A percentile compares a stretch with the other conserved stretches of the same genome.
Conservation (phyloP, 2,329 filamentous ascomycete genomes). For the Cytospora mali region DNA sequence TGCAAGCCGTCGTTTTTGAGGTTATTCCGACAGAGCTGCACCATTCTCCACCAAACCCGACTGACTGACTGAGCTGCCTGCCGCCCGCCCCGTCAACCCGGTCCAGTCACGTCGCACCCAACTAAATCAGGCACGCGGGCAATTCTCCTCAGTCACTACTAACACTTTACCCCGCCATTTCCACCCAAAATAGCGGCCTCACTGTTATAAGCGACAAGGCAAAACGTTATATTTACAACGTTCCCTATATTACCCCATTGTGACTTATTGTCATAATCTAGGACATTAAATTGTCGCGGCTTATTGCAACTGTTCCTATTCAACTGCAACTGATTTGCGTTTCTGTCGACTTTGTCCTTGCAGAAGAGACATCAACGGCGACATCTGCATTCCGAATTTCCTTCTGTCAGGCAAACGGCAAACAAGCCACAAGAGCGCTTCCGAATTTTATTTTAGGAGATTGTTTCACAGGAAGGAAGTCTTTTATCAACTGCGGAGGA, state of each 20-base stretch:
- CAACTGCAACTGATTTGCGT: slow-evolving; percentile 1
- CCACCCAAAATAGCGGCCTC: slow-evolving; percentile 4
- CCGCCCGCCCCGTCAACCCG: slow-evolving; percentile 15
- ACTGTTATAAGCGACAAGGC: slow-evolving; percentile 19
- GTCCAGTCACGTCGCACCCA: slow-evolving; percentile 3
- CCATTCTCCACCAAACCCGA: slow-evolving; percentile 28
- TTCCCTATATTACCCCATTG: not conserved
- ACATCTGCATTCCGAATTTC: not conserved
- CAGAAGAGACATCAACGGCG: not conserved
- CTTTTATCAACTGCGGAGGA: not conserved
- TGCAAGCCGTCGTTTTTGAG: slow-evolving; percentile 27
- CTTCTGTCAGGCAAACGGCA: not conserved
- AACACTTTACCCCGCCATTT: slow-evolving; percentile 16
- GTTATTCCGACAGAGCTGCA: slow-evolving; percentile 30
- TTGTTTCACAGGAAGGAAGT: not conserved
- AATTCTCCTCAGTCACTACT: slow-evolving; percentile 17
- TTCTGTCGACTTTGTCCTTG: not conserved
- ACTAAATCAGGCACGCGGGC: not conserved
- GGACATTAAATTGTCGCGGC: slow-evolving; percentile 12
- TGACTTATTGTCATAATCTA: slow-evolving; percentile 7
- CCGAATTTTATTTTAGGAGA: not conserved
- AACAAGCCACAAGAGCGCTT: not conserved
- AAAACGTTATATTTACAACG: slow-evolving; percentile 12
- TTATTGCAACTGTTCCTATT: not conserved
- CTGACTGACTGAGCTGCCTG: slow-evolving; percentile 25